These are phyloP conservation scores for Clarireedia hainanense DNA, from an alignment of 2,329 filamentous ascomycete species.

Conservation along the genomic window DNA sequence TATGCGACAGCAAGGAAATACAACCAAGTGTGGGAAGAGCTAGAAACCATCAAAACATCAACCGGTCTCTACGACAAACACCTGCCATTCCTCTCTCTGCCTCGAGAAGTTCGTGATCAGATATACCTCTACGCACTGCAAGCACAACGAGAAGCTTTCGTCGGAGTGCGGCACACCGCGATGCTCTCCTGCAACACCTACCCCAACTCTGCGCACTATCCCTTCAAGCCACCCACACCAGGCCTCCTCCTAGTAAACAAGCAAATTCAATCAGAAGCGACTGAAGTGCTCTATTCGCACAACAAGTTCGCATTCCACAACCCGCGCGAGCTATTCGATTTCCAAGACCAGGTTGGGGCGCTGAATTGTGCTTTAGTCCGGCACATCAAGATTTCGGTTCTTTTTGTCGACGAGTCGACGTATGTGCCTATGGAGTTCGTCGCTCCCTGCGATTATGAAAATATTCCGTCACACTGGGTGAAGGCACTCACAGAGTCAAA, in stretches of 20 bases:
- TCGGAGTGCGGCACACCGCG: background rate
- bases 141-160: slow-evolving; percentile 5
- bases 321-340: slow-evolving; percentile 2
- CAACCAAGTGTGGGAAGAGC: slow-evolving; percentile 1
- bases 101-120: slow-evolving; percentile 26
- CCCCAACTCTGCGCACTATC: slow-evolving; percentile 4
- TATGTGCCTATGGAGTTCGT: background rate
- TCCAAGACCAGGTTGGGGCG: background rate
- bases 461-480: slow-evolving; percentile 4
- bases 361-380: slow-evolving; percentile 1
- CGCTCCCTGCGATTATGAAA: slow-evolving; percentile 2
- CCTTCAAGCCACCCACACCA: slow-evolving; percentile 5
- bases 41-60: background rate
- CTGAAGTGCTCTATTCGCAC: background rate
- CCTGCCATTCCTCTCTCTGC: slow-evolving; percentile 20
- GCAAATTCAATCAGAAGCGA: slow-evolving; percentile 2
- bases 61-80: slow-evolving; percentile 11
- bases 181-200: slow-evolving; percentile 6
- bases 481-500: background rate
- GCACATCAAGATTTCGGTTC: slow-evolving; percentile 2
- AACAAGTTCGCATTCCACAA: slow-evolving; percentile 5
- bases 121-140: slow-evolving; percentile 23
- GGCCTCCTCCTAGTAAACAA: background rate
- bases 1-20: slow-evolving; percentile 5
- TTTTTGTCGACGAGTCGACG: slow-evolving; percentile 1